Evolutionary conservation across 2,329 filamentous ascomycete genomes (phyloP), one percentile per base, ranked within the genome.

Genomic region (Aspergillus carbonarius): DNA sequence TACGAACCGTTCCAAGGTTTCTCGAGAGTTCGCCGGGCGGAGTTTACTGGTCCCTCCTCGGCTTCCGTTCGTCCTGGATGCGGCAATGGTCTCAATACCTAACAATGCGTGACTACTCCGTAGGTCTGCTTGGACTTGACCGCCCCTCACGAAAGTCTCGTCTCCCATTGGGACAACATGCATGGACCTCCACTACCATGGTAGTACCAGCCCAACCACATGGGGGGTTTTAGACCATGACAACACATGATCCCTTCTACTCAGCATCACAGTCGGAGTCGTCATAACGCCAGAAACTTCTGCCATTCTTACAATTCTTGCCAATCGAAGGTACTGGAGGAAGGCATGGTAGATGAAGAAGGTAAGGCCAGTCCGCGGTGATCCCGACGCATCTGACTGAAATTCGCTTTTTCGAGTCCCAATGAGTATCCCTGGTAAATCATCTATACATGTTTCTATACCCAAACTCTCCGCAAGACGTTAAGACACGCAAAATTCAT

Each of bases 391-490:
- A 46, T 59, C 39, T 52, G 46, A 55, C 39, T 46, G 46, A 60
- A 63, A 58, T 57, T 56, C 55, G 55, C 62, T 63, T 57, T 60
- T 60, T 65, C 57, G 52, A 52, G 44, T 57, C 59, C 58, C 56
- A 57, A 59, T 47, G 55, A 46, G 42, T 52, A 61, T 55, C 58
- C 61, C 59, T 58, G 51, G 51, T 57, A 58, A 67, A 63, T 66
- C 65, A 63, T 66, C 65, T 67, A 68, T 70, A 57, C 64, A 64
- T 59, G 58, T 55, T 61, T 68, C 62, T 69, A 71, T 67, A 65
- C 63, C 63, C 53, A 62, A 63, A 59, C 59, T 60, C 59, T 60
- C 44, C 59, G 61, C 48, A 56, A 54, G 50, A 61, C 47, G 57
- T 60, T 64, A 61, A 58, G 55, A 57, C 32, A 57, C 51, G 53